Base-by-base conservation (phyloP, 2,329 filamentous ascomycete species). In the Botrytis fabae region DNA sequence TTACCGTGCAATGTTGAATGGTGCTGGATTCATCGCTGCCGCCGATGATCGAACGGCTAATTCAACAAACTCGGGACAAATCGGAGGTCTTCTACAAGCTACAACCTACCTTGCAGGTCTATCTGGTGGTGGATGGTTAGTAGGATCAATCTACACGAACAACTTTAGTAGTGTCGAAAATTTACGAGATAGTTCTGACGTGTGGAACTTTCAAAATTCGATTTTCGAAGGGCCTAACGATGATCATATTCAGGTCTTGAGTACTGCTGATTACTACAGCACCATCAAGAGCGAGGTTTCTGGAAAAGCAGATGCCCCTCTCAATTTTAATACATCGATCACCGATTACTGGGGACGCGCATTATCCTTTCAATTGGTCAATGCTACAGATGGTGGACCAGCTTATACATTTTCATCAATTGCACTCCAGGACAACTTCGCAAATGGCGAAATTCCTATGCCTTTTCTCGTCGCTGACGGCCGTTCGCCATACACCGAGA, bases 311-410 rank as follows among this genome's bases (percentile, higher is more conserved):
- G 81, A 90, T 73, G 91, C 90, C 25, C 88, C 89, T 0, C 95
- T 86, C 79, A 84, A 90, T 68, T 95, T 86, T 79, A 84, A 90
- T 63, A 88, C 88, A 5, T 92, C 93, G 14, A 86, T 97, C 73
- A 97, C 95, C 0, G 95, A 98, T 83, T 94, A 94, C 81, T 97
- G 94, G 92, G 93, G 93, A 42, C 91, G 94, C 73, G 93, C 93
- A 64, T 86, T 97, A n/a, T 91, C 91, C 1, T 97, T 92, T 82
- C 94, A 97, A 83, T 87, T 97, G 65, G 88, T 97, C 80, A 92
- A 95, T 80, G 92, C 89, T 9, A 86, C 86, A 1, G 83, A 92
- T 74, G 95, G 94, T 57, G 94, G 93, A 0, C 89, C 91, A 22
- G 86, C 85, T 22, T 94, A 92, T 79, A 97, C 94, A 6, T 97